phyloP scores from a whole-genome alignment of 768 basidiomycete species.

The Leccinum sublutescens region DNA sequence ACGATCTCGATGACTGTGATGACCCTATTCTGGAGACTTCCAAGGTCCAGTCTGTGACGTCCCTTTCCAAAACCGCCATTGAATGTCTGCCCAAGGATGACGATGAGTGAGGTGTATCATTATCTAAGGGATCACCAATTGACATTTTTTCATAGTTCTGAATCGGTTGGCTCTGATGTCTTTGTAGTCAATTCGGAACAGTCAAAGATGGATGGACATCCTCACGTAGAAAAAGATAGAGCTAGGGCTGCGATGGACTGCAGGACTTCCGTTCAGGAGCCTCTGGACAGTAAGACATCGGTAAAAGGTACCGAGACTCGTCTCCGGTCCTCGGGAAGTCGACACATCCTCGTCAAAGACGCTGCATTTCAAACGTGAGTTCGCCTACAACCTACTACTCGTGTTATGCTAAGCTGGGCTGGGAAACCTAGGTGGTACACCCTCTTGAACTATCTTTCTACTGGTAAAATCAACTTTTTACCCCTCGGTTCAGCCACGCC shows the following conservation, averaged over 20 bases:
- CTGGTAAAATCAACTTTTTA: slow-evolving; percentile 31
- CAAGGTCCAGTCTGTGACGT: background rate
- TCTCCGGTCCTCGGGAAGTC: slow-evolving; percentile 2
- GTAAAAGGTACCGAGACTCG: background rate
- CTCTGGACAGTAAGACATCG: background rate
- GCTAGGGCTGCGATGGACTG: background rate
- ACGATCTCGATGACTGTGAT: slow-evolving; percentile 29
- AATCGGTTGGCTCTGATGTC: slow-evolving; percentile 18
- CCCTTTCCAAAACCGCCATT: background rate
- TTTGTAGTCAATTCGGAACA: slow-evolving; percentile 17
- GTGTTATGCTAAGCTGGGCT: background rate
- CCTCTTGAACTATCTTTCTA: slow-evolving; percentile 41
- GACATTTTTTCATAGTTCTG: slow-evolving; percentile 6
- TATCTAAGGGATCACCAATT: background rate
- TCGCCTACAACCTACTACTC: background rate
- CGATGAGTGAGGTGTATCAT: slow-evolving; percentile 2
- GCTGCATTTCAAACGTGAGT: slow-evolving; percentile 27
- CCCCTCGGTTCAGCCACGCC: slow-evolving; percentile 27
- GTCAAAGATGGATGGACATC: background rate
- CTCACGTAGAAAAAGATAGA: background rate
- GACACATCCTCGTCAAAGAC: slow-evolving; percentile 25
- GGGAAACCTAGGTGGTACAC: slow-evolving; percentile 34
- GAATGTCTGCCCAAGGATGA: slow-evolving; percentile 4
- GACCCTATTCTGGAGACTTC: too few species aligned
- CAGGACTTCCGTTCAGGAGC: background rate